Base-by-base conservation (phyloP, 1,284 basidiomycete genomes). In the Kwoniella shivajii region DNA sequence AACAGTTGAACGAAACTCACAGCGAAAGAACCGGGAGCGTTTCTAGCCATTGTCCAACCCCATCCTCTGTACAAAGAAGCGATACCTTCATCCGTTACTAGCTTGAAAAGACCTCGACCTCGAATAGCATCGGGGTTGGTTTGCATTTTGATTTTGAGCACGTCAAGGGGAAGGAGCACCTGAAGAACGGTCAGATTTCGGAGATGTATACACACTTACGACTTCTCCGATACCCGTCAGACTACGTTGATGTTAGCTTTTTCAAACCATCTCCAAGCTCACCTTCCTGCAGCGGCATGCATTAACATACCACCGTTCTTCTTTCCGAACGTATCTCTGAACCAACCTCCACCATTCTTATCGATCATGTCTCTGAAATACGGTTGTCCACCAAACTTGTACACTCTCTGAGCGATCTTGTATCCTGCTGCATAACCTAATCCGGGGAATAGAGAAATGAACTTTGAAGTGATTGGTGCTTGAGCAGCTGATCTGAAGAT, bases 341-440 rank as follows among this genome's bases (percentile, higher is more conserved):
- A 98, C 60, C 81, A 77, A 30, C 83, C 80, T 75, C 89, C 89
- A 80, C 86, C 87, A 75, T 89, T 81, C 69, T 83, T 85, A 67
- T 85, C 84, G 73, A 99, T 87, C 73, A 94, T 77, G 80, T 98
- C 93, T 78, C 94, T 90, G 79, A 97, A 96, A 84, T 88, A 98
- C 22, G 96, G 95, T 79, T 99, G 95, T 1, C 95, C 96, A 60
- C 96, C 95, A 69, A 98, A 99, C 81, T 98, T 99, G 86, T 96
- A 96, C 69, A 95, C 85, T 49, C 92, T 85, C 79, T 96, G 92
- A 1, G 90, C 80, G 69, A 96, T 81, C 79, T 99, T 99, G 86
- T 99, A 99, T 0, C 93, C 92, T 30, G 92, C 95, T 3, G 95
- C 96, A 75, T 99, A 99, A 1, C 96, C 96, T 3, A 99, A 86